These are phyloP conservation scores for Physcomitrellopsis africana DNA, from an alignment of 225 moss, liverwort and hornwort genomes.

Conservation along the genomic window DNA sequence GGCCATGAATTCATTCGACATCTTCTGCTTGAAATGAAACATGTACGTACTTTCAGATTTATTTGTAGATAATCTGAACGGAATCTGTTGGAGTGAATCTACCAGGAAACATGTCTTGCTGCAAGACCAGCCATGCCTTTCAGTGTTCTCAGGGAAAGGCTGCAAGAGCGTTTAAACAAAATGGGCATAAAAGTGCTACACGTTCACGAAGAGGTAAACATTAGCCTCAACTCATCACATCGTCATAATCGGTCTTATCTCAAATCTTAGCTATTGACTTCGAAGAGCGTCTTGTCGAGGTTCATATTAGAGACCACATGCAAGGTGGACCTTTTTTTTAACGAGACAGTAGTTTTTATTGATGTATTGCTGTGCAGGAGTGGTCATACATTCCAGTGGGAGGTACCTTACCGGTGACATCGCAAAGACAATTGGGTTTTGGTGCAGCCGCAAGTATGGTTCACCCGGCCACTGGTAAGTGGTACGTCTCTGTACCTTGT, in stretches of 20 bases:
- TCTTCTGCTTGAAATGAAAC: slow-evolving; percentile 14
- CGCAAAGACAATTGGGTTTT: slow-evolving; percentile 93
- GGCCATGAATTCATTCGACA: slow-evolving; percentile 7
- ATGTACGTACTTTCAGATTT: not conserved
- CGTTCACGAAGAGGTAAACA: slow-evolving; percentile 83
- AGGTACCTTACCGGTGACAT: slow-evolving; percentile 82
- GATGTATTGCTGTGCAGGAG: slow-evolving; percentile 55
- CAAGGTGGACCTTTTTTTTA: not conserved
- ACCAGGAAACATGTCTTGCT: slow-evolving; percentile 96
- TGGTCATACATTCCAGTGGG: slow-evolving; percentile 99
- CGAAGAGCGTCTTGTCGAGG: not conserved
- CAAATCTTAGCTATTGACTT: not conserved
- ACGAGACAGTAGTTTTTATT: not conserved
- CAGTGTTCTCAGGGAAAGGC: slow-evolving; percentile 80
- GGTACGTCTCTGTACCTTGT: slow-evolving; percentile 43
- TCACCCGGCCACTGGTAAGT: slow-evolving; percentile 98
- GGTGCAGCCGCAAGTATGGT: slow-evolving; percentile 99
- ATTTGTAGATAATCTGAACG: slow-evolving; percentile 15
- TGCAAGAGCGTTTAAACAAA: slow-evolving; percentile 71
- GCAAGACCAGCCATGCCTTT: slow-evolving; percentile 95
- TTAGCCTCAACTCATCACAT: not conserved
- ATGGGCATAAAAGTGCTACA: slow-evolving; percentile 86
- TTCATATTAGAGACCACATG: not conserved
- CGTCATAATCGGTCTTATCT: not conserved
- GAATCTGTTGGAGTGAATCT: slow-evolving; percentile 18